Evolutionary conservation across 306 rosid species (phyloP), one percentile per base, ranked within the genome.

Genomic region (Abrus precatorius): DNA sequence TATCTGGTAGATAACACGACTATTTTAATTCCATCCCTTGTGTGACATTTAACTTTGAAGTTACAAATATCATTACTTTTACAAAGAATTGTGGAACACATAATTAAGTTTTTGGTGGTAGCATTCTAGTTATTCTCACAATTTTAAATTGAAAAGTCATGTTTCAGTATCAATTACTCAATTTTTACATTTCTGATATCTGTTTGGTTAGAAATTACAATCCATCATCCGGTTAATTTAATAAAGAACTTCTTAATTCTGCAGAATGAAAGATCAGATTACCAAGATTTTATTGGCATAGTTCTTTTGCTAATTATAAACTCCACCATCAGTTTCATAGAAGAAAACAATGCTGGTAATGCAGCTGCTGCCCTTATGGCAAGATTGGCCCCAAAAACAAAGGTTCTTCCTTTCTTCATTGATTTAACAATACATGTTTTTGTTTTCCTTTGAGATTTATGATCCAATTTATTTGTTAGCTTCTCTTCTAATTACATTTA

Each of bases 291-390:
- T 83, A 74, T 12, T 56, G 97, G 97, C 64, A 88, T 92, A 80
- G 45, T 89, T 10, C 43, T 87, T 74, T 81, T 92, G 75, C 90
- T 92, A 14, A 1, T 92, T 33, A 81, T 92, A 69, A 92, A 92
- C 78, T 90, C 97, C 20, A 90, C 94, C 87, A 88, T 92, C 49
- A 92, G 92, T 87, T 92, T 90, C 75, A 79, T 88, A 28, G 97
- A 92, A 88, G 97, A 92, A 81, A 92, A 92, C 71, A 92, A 92
- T 52, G 94, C 97, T 76, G 94, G 97, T 27, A 90, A 92, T 83
- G 97, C 97, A 65, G 97, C 97, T 8, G 88, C 94, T 1, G 91
- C 97, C 27, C 83, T 83, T 55, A 83, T 83, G 86, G 80, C 86
- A n/a, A 83, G 86, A 78, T 72, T 72, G 63, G 83, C 86, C 27